Percentiles rank a stretch among this genome's conserved stretches.
Conservation (phyloP, 768 basidiomycete genomes). For the Lactifluus pinguis region DNA sequence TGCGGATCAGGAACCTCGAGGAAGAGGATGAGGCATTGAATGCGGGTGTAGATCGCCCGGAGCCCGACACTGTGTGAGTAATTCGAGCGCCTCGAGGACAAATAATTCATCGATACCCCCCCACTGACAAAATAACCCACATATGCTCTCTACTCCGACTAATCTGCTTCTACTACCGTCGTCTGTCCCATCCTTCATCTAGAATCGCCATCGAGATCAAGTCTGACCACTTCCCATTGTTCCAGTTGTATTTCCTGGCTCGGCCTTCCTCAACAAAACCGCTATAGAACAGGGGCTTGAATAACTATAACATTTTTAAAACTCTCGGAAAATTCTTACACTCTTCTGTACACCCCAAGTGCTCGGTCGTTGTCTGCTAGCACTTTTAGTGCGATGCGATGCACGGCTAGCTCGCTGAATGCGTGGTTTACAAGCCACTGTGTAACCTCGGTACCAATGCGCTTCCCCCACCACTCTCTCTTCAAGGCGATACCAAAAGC, state of each 20-base stretch:
- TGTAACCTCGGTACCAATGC: conserved; percentile 14
- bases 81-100: not conserved
- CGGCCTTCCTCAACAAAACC: conserved; percentile 9
- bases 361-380: conserved; percentile 5
- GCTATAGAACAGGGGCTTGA: not conserved
- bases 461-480: conserved; percentile 14
- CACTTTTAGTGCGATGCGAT: conserved; percentile 8
- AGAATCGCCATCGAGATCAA: conserved; percentile 7
- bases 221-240: conserved; percentile 1
- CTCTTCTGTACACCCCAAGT: conserved; percentile 12
- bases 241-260: not conserved
- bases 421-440: conserved; percentile 10
- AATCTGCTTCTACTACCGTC: not conserved
- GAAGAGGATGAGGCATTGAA: conserved; percentile 15
- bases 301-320: not conserved
- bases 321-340: not conserved
- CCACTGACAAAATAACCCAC: not conserved
- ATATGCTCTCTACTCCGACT: not conserved
- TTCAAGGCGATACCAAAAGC: conserved; percentile 7
- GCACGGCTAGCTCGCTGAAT: conserved; percentile 2
- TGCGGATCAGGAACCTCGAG: conserved; percentile 27
- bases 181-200: conserved; percentile 12
- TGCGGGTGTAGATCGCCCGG: not conserved
- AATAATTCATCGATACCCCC: not conserved
- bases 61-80: not conserved